Percentiles rank a stretch among this genome's conserved stretches.
These are phyloP conservation scores for Hypoxylon sp. DNA, from an alignment of 2,329 filamentous ascomycete species.

Conservation along the genomic window DNA sequence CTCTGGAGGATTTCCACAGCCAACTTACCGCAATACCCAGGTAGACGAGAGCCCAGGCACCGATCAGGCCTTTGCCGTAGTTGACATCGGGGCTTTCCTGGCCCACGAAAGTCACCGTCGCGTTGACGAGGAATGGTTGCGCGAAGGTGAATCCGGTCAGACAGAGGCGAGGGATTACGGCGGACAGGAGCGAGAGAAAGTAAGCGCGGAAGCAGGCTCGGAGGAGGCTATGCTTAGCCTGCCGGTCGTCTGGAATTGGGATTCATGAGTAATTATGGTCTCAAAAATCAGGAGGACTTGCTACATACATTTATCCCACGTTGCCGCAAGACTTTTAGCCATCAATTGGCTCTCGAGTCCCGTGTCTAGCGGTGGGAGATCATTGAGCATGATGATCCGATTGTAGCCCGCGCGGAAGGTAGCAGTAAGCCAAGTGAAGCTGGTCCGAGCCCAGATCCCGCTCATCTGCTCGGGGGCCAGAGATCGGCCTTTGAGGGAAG, in stretches of 20 bases:
- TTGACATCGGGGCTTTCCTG: not conserved
- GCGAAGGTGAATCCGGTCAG: not conserved
- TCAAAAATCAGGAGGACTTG: too few species aligned
- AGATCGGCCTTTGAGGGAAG: not conserved
- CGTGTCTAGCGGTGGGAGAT: conserved; percentile 3
- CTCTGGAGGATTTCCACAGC: not conserved
- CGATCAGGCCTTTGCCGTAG: not conserved
- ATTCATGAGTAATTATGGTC: not conserved
- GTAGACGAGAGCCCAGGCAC: not conserved
- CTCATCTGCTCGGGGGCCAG: conserved; percentile 3
- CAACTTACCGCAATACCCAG: not conserved
- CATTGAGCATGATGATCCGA: not conserved
- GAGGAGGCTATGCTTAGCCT: not conserved
- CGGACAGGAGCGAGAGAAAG: not conserved
- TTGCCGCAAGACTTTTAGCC: not conserved
- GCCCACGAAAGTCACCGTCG: not conserved
- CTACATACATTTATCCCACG: not conserved
- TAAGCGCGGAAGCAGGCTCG: not conserved
- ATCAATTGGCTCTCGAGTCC: not conserved
- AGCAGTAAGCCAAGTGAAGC: conserved; percentile 5
- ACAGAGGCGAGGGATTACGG: not conserved
- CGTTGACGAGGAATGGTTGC: not conserved
- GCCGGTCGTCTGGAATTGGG: not conserved
- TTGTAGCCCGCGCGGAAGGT: conserved; percentile 2
- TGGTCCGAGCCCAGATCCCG: conserved; percentile 4